Base-by-base conservation (phyloP, 805 yeast genomes). In the Candida piceae region DNA sequence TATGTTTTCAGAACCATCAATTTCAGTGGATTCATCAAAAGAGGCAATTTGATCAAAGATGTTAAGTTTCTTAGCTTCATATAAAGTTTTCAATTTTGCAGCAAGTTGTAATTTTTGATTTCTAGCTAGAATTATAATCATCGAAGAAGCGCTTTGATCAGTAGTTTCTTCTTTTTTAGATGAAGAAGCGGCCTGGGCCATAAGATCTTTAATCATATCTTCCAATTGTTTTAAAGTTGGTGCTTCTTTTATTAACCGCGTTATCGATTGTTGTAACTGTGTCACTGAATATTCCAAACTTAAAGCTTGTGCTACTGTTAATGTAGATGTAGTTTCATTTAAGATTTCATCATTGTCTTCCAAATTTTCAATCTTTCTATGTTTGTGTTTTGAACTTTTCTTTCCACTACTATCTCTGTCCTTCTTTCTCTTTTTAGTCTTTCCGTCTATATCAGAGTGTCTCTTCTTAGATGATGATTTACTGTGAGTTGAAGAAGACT, bases 71-170 rank as follows among this genome's bases (percentile, higher is more conserved):
- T 75, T 74, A 4, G 66, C 42, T 19, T 68, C 59, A 44, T 81
- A 66, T 28, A 77, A 57, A 1, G 79, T 59, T 52, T 79, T 79
- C 41, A 86, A 56, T 41, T 67, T 67, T 0, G 84, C 65, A 1
- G 86, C 86, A 17, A 85, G 55, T 35, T 70, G 69, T 16, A 85
- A 50, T 37, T 80, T 72, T 29, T 72, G 70, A 44, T 67, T 72
- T 39, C 78, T 68, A 8, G 72, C 55, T 31, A 82, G 52, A 5
- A 80, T 71, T 7, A 75, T 64, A 12, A 71, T 48, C 7, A 78
- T 60, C 27, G 74, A 72, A 3, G 65, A 60, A 29, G 42, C 31
- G 16, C 42, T 46, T 8, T 39, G 37, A 55, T 57, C 18, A 52
- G 44, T n/a, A 1, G 5, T 20, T 3, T 13, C 12, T 9, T 62